A percentile compares a stretch with the other conserved stretches of the same genome.
These are phyloP conservation scores for Caloboletus firmus DNA, from an alignment of 1,284 basidiomycete genomes.

Conservation along the genomic window DNA sequence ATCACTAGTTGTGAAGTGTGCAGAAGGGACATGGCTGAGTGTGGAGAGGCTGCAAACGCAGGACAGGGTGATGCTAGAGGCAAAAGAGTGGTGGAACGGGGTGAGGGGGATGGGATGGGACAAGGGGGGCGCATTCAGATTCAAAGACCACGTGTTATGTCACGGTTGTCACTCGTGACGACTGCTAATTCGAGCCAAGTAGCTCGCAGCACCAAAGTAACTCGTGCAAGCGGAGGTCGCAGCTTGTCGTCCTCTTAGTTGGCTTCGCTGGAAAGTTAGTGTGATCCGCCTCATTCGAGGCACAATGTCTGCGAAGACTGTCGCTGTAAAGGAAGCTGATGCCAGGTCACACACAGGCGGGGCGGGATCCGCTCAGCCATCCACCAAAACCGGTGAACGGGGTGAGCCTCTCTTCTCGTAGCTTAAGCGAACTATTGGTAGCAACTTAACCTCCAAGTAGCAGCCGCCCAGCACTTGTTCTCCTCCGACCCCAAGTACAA, in stretches of 20 bases:
- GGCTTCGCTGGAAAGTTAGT: constrained; percentile 10
- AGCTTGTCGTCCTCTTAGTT: constrained; percentile 2
- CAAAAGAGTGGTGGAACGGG: constrained; percentile 40
- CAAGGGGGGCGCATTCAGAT: constrained; percentile 14
- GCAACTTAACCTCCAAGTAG: constrained; percentile 29
- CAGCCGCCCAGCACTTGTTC: constrained; percentile 49
- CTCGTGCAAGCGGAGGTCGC: background rate
- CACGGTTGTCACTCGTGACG: constrained; percentile 24
- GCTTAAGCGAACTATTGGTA: background rate
- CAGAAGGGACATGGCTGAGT: constrained; percentile 24
- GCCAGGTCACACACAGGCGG: constrained; percentile 11
- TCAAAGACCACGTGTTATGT: constrained; percentile 2
- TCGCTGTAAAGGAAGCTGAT: constrained; percentile 21
- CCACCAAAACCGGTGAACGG: constrained; percentile 45
- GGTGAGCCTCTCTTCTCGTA: constrained; percentile 38
- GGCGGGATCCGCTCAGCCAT: constrained; percentile 37
- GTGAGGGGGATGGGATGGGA: constrained; percentile 32
- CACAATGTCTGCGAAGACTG: constrained; percentile 23
- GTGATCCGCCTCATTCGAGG: constrained; percentile 21
- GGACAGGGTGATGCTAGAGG: constrained; percentile 30
- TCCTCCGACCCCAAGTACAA: constrained; percentile 91
- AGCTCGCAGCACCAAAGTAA: background rate
- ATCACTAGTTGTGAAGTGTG: constrained; percentile 27
- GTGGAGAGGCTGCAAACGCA: constrained; percentile 33
- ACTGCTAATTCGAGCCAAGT: constrained; percentile 8